A percentile compares a stretch with the other conserved stretches of the same genome.
Conservation (phyloP, 345 rosid genomes). For the Hibiscus tridactylites region DNA sequence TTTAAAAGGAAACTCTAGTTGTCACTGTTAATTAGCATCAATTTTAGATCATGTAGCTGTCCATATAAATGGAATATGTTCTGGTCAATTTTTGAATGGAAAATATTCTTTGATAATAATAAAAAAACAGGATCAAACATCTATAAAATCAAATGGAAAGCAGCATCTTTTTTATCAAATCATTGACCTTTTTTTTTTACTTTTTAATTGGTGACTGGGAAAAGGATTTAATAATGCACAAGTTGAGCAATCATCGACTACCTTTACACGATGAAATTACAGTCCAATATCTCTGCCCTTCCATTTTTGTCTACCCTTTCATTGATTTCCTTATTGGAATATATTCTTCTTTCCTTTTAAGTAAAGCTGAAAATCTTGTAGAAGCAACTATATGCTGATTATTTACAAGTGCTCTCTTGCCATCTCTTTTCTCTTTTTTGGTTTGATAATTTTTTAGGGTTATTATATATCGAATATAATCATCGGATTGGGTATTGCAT, state of each 20-base stretch:
- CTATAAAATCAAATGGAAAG: too few relatives aligned
- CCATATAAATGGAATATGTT: conserved; percentile 1
- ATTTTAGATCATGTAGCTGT: background rate
- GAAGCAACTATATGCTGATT: background rate
- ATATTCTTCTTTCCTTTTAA: background rate
- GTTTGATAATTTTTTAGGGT: background rate
- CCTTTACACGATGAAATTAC: background rate
- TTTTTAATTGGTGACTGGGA: background rate
- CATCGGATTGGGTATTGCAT: too few relatives aligned
- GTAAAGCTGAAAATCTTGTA: background rate
- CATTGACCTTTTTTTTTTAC: background rate
- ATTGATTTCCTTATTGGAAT: background rate
- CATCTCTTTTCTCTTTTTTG: background rate
- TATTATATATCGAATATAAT: too few relatives aligned
- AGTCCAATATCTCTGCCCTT: background rate
- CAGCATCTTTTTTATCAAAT: background rate
- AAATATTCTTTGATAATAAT: too few relatives aligned
- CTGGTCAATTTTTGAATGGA: too few relatives aligned
- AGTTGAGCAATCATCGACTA: background rate
- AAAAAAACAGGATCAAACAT: too few relatives aligned
- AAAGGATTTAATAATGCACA: background rate
- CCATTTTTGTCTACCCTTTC: background rate
- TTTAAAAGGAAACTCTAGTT: background rate
- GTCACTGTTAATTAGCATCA: background rate
- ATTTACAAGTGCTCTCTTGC: background rate